Base-by-base conservation (phyloP, 345 rosid genomes). In the Gossypium herbaceum region DNA sequence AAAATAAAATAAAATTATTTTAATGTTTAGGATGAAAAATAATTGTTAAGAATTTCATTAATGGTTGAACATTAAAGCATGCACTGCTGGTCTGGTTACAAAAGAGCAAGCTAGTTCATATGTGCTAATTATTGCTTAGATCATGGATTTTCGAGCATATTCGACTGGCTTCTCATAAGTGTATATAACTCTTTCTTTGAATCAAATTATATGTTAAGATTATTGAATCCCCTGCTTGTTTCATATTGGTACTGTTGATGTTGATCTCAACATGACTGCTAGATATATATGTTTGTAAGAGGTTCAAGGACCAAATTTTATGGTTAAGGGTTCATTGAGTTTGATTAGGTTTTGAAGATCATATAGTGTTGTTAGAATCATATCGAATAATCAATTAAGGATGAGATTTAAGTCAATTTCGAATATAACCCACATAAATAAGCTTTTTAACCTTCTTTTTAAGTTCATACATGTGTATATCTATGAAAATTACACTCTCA, bases 271-370 rank as follows among this genome's bases (percentile, higher is more conserved):
- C 74, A 78, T 67, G 17, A 13, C 55, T 75, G 11, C 80, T 84
- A 94, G 98, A 92, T 76, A 69, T 86, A 57, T 74, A 77, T 56
- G 87, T 94, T 71, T 89, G 94, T 79, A 92, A 84, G 90, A 91
- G 86, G 79, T 84, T 89, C 73, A 92, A 92, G 84, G 97, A 94
- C 61, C 88, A 80, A 63, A 88, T 34, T 34, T 34, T 4, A 4
- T 34, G 6, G 39, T 34, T 34, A 4, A 34, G 39, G 39, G 6
- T 34, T 34, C 39, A 34, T 34, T 4, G 6, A 34, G 39, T 34
- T 34, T 34, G 6, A 4, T 34, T 34, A 34, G 39, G 39, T 34
- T 34, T 34, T 34, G 39, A 34, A 34, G 39, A 34, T 34, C 39
- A 34, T 34, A 34, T 34, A 34, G 39, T 34, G 39, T 34, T 34